Conservation (phyloP, 140 eudicot species). For the Bidens hawaiensis region DNA sequence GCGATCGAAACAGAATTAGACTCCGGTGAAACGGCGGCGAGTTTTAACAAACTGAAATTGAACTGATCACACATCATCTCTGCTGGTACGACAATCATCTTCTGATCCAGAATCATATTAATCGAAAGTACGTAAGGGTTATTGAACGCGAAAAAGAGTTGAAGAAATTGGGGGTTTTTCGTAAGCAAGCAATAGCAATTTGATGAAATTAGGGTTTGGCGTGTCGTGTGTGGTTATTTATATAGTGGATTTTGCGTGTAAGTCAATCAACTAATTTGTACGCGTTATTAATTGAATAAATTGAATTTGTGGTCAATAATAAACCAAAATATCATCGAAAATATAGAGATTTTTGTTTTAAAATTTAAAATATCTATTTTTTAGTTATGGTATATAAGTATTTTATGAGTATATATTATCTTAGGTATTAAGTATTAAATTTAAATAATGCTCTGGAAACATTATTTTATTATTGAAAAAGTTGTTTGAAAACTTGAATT, state of each 20-base stretch:
- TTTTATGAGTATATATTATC: no score
- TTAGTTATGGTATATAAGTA: no score
- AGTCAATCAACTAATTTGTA: not conserved
- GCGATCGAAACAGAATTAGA: slow-evolving; percentile 3
- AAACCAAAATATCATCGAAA: not conserved
- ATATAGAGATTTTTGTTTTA: not conserved
- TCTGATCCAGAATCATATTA: not conserved
- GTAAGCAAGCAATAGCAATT: not conserved
- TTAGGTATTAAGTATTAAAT: no score
- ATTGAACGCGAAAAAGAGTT: not conserved
- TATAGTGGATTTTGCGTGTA: slow-evolving; percentile 1
- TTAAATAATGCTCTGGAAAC: no score
- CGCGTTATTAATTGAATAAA: no score
- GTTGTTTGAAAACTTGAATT: no score
- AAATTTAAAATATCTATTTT: no score
- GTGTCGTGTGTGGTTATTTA: not conserved
- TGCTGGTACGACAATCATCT: slow-evolving; percentile 1
- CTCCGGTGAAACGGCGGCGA: slow-evolving; percentile 8
- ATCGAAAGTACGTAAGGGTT: not conserved
- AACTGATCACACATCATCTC: slow-evolving; percentile 9
- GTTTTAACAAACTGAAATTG: not conserved
- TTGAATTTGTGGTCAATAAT: not conserved
- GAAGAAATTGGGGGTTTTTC: not conserved
- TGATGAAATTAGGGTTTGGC: slow-evolving; percentile 5
- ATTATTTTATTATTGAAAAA: no score